phyloP scores from a whole-genome alignment of 495 filamentous ascomycete genomes.

The Penicillium chermesinum region DNA sequence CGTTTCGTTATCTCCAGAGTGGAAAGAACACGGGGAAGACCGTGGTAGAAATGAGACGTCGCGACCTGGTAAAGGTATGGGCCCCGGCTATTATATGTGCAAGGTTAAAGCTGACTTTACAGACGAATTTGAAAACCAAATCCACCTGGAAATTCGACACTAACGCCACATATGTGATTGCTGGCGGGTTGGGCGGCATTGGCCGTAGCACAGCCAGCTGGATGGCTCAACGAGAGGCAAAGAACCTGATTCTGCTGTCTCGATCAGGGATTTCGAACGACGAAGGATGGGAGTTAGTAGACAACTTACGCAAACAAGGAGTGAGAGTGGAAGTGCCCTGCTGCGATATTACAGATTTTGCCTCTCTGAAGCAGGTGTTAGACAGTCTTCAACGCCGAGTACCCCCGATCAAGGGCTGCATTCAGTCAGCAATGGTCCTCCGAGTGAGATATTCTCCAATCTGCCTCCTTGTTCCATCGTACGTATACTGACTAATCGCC shows the following conservation, averaged over 20 bases:
- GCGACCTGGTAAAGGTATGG: background rate
- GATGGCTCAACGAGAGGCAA: background rate
- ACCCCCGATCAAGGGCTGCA: constrained; percentile 49
- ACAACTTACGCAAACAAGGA: background rate
- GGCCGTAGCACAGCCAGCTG: background rate
- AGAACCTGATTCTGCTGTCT: background rate
- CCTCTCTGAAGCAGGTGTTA: background rate
- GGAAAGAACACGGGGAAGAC: too few relatives aligned
- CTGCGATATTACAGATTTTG: constrained; percentile 2
- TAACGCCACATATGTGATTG: background rate
- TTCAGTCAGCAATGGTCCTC: constrained; percentile 38
- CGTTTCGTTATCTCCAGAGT: too few relatives aligned
- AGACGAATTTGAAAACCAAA: background rate
- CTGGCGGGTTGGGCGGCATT: background rate
- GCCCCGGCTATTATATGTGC: background rate
- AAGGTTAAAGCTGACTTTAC: background rate
- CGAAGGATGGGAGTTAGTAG: background rate
- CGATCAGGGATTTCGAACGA: background rate
- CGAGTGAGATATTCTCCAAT: background rate
- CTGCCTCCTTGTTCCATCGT: background rate
- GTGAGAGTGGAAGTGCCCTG: background rate
- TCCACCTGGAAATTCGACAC: background rate
- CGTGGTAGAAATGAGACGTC: background rate
- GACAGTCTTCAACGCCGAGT: background rate
- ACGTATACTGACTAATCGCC: background rate